Evolutionary conservation across 2,329 filamentous ascomycete genomes (phyloP).

Genomic region (Pseudocercospora cruenta): DNA sequence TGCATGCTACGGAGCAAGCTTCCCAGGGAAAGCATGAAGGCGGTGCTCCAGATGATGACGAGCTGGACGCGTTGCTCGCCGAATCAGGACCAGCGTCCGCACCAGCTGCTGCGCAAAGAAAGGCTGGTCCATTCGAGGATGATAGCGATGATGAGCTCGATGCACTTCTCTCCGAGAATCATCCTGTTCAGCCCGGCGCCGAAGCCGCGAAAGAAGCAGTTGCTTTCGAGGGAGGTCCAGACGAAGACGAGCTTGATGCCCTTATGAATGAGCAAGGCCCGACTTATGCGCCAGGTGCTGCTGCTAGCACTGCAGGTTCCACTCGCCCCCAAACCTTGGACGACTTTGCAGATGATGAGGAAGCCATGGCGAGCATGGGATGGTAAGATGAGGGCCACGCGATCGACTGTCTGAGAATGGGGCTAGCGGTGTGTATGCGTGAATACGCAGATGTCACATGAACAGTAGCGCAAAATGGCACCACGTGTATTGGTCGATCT

Average conservation of each 20-base stretch:
- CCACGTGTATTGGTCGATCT: slow-evolving; percentile 4
- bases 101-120: slow-evolving; percentile 22
- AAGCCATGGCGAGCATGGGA: slow-evolving; percentile 60
- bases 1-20: slow-evolving; percentile 23
- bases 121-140: slow-evolving; percentile 24
- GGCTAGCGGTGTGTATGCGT: slow-evolving; percentile 12
- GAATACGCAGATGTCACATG: neutral
- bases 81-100: slow-evolving; percentile 16
- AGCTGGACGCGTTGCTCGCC: slow-evolving; percentile 33
- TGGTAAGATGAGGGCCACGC: slow-evolving; percentile 10
- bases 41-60: slow-evolving; percentile 31
- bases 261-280: slow-evolving; percentile 55
- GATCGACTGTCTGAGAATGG: neutral
- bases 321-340: slow-evolving; percentile 28
- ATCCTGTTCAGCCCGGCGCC: neutral
- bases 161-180: slow-evolving; percentile 7
- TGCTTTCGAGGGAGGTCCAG: neutral
- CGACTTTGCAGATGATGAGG: slow-evolving; percentile 65
- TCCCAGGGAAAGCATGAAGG: neutral
- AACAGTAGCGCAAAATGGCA: neutral
- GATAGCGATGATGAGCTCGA: slow-evolving; percentile 26
- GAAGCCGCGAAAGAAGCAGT: neutral
- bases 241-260: slow-evolving; percentile 52
- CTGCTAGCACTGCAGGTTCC: neutral
- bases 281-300: neutral